Base-by-base conservation (phyloP, 352 stramenopile species). In the Phytopythium aichiense region DNA sequence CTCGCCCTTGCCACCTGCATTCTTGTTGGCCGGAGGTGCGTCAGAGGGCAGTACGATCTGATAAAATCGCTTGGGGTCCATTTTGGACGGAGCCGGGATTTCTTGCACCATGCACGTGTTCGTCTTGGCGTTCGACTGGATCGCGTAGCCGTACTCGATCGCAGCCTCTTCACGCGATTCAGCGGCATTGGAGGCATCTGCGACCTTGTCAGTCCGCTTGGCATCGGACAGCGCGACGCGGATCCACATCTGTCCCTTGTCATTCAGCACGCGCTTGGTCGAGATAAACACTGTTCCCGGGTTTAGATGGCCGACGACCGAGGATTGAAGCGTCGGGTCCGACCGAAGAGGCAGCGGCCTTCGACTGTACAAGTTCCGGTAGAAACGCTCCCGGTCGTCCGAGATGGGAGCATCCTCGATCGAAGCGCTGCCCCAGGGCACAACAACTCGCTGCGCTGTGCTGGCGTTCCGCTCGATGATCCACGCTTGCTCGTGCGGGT, bases 21-120 rank as follows among this genome's bases (percentile, higher is more conserved):
- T 35, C 43, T 66, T 72, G 16, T 16, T 71, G 42, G 52, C 67
- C 16, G 60, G 5, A n/a, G 53, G 16, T 28, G 12, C 30, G 30
- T 68, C 58, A 54, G 64, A 63, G 13, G 33, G 58, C 7, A 72
- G 31, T 9, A 55, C 46, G 5, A 91, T 64, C 35, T 88, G 83
- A 31, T 83, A 88, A 37, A 77, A 81, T 51, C 86, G 68, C 52
- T 74, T 77, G n/a, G 77, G 71, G 13, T 68, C 64, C 73, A 88
- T 77, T 37, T 90, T 90, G 1, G 77, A 69, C 8, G 83, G 77
- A 1, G 67, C 18, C 13, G 76, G 58, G 37, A 92, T 88, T 63
- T 92, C 84, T 52, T 87, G 79, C 1, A 92, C 72, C 77, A 92
- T 86, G 50, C 79, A 89, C 9, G 74, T 72, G 45, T 92, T 92